These are phyloP conservation scores for Tetratostichococcus sp. DNA, from an alignment of 139 green algal genomes.

Conservation along the genomic window DNA sequence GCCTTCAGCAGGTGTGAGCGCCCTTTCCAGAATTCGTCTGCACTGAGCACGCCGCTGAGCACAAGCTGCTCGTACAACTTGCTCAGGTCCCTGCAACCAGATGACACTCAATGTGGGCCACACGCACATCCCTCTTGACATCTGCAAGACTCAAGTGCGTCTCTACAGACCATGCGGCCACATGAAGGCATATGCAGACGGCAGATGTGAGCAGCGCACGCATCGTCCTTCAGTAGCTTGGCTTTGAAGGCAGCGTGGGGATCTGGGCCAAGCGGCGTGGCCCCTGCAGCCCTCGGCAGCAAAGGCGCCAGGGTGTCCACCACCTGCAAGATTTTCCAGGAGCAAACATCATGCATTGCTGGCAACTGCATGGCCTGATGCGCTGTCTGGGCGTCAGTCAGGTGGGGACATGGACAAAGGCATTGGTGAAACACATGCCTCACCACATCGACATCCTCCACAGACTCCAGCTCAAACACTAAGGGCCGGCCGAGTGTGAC, in stretches of 20 bases:
- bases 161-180: no score
- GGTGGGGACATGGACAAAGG: no score
- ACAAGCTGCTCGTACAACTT: conserved; percentile 43
- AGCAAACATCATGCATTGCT: no score
- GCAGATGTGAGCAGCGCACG: not conserved
- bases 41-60: conserved; percentile 28
- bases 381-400: no score
- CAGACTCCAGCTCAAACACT: conserved; percentile 13
- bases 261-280: conserved; percentile 1
- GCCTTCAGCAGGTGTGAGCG: conserved; percentile 16
- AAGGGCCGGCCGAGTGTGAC: not conserved
- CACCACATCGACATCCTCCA: conserved; percentile 6
- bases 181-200: no score
- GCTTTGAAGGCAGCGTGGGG: conserved; percentile 11
- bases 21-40: conserved; percentile 45
- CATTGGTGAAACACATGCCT: no score
- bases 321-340: no score
- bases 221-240: conserved; percentile 12
- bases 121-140: no score
- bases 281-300: not conserved
- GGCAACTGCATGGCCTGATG: no score
- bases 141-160: no score
- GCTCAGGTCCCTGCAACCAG: conserved; percentile 28
- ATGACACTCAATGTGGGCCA: no score
- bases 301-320: conserved; percentile 18